Conservation (phyloP, 164 flowering plant genomes). For the Cinnamomum micranthum region DNA sequence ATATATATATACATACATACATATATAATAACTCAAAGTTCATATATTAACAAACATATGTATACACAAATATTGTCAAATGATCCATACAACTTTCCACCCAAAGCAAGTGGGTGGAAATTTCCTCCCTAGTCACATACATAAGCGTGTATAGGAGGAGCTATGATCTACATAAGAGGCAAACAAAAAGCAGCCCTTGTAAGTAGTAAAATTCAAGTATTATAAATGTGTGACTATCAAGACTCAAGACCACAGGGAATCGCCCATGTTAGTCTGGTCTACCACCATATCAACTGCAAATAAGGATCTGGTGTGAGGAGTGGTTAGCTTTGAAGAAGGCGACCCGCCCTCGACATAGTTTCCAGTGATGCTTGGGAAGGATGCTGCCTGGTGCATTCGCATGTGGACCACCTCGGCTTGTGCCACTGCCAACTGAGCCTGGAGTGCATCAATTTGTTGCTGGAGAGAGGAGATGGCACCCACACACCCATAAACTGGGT, state of each 20-base stretch:
- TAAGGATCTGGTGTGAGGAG: slow-evolving; percentile 30
- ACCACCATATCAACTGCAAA: slow-evolving; percentile 39
- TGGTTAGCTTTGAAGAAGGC: slow-evolving; percentile 23
- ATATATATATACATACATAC: too few relatives aligned
- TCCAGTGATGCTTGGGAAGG: slow-evolving; percentile 10
- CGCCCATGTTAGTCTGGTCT: slow-evolving; percentile 44
- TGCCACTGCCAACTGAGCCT: slow-evolving; percentile 63
- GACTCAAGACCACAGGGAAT: slow-evolving; percentile 68
- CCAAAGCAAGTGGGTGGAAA: background rate
- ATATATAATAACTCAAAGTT: background rate
- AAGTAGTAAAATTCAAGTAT: too few relatives aligned
- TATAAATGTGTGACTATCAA: slow-evolving; percentile 24
- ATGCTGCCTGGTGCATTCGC: slow-evolving; percentile 39
- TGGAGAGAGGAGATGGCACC: slow-evolving; percentile 77
- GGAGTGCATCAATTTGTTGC: slow-evolving; percentile 59
- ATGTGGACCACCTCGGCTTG: slow-evolving; percentile 78
- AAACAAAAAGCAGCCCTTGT: background rate
- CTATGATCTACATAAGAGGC: background rate
- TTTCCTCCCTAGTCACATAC: background rate
- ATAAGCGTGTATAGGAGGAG: background rate
- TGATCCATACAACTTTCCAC: background rate
- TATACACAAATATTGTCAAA: background rate
- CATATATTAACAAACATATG: background rate
- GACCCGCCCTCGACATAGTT: slow-evolving; percentile 13
- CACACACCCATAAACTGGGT: slow-evolving; percentile 82